phyloP scores from a whole-genome alignment of 139 green algal genomes.

The Spirogloea muscicola region DNA sequence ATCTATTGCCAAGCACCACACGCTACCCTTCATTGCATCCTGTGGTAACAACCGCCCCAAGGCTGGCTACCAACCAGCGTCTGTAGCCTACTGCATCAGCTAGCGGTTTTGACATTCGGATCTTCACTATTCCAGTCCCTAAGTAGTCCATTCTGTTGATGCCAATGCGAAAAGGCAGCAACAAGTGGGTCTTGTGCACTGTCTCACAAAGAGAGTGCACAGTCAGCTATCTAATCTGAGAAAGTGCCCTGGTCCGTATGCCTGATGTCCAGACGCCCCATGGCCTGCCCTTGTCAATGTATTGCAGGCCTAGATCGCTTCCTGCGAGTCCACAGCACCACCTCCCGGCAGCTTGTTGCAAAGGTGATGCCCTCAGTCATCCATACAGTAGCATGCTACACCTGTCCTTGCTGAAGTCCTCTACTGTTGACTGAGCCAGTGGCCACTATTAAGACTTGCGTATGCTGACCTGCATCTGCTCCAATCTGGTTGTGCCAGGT shows the following conservation, averaged over 20 bases:
- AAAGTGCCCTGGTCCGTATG: too few relatives aligned
- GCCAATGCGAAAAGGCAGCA: background rate
- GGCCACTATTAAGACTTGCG: background rate
- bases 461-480: background rate
- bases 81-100: too few relatives aligned
- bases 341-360: background rate
- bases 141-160: background rate
- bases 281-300: background rate
- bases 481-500: constrained; percentile 3
- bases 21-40: background rate
- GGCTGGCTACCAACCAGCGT: too few relatives aligned
- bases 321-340: background rate
- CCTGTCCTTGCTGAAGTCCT: too few relatives aligned
- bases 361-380: too few relatives aligned
- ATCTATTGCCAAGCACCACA: background rate
- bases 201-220: background rate
- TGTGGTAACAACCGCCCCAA: background rate
- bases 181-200: background rate
- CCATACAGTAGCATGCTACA: too few relatives aligned
- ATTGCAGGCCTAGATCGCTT: constrained; percentile 2
- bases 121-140: too few relatives aligned
- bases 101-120: too few relatives aligned
- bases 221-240: background rate
- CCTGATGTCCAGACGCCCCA: too few relatives aligned
- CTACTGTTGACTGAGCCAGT: too few relatives aligned